Percentiles rank a stretch among this genome's conserved stretches.
phyloP scores from a whole-genome alignment of 805 yeast genomes.

The Cyberlindnera xishuangbannaensis region DNA sequence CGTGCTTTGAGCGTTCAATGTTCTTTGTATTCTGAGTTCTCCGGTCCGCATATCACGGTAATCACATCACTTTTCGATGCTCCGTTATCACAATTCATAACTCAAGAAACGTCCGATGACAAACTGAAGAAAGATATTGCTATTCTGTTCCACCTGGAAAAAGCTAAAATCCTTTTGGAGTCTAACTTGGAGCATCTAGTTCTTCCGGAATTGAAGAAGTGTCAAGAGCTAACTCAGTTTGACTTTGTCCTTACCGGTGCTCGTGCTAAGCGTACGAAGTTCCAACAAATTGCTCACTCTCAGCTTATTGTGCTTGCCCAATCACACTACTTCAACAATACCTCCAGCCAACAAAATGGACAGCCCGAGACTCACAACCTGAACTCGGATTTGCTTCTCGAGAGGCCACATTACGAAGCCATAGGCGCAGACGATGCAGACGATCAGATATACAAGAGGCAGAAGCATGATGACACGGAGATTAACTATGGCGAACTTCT shows the following conservation, averaged over 20 bases:
- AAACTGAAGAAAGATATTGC: conserved; percentile 34
- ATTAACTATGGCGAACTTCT: conserved; percentile 39
- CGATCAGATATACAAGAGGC: conserved; percentile 33
- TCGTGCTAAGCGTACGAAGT: conserved; percentile 81
- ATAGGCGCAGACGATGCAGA: conserved; percentile 44
- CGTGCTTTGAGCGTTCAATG: conserved; percentile 61
- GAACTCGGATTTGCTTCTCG: conserved; percentile 73
- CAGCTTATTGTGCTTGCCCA: conserved; percentile 74
- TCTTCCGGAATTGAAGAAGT: conserved; percentile 47
- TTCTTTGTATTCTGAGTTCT: conserved; percentile 58
- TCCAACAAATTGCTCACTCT: conserved; percentile 65
- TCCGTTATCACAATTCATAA: conserved; percentile 14
- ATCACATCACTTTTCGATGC: conserved; percentile 29
- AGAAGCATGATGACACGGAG: conserved; percentile 32
- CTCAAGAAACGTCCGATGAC: conserved; percentile 24
- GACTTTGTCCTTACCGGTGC: conserved; percentile 77
- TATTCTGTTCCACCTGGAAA: conserved; percentile 55
- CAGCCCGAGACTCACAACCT: conserved; percentile 55
- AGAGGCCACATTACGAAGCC: conserved; percentile 65
- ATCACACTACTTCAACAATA: conserved; percentile 25
- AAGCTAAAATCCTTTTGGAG: conserved; percentile 56
- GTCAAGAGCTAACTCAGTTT: conserved; percentile 53
- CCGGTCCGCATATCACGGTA: conserved; percentile 38
- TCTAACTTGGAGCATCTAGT: conserved; percentile 60
- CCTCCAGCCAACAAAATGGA: conserved; percentile 29